These are phyloP conservation scores for Schizothecium vesticola DNA, from an alignment of 495 filamentous ascomycete genomes.

Conservation along the genomic window DNA sequence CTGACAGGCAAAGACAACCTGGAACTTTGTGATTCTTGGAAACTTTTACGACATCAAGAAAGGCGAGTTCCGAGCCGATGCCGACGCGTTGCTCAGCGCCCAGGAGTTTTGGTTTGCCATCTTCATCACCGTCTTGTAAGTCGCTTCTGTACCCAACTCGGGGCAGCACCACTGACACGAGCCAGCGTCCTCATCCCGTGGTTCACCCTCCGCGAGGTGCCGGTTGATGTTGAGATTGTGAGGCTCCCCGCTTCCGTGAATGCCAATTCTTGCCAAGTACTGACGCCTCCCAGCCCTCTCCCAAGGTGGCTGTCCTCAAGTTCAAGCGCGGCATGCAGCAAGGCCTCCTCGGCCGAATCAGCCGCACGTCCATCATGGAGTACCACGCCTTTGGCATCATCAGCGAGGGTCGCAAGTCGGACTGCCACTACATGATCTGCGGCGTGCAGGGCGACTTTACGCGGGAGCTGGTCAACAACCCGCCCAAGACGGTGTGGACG, in stretches of 20 bases:
- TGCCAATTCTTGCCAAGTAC: not conserved
- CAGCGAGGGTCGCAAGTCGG: constrained; percentile 36
- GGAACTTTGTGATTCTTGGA: constrained; percentile 38
- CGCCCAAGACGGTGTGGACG: constrained; percentile 41
- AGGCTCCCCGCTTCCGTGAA: constrained; percentile 5
- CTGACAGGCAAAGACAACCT: constrained; percentile 28
- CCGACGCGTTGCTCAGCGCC: constrained; percentile 34
- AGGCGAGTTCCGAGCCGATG: constrained; percentile 31
- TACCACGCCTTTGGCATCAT: constrained; percentile 45
- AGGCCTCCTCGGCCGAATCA: constrained; percentile 41
- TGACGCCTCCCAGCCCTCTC: constrained; percentile 31
- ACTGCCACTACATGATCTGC: constrained; percentile 42
- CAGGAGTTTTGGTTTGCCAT: constrained; percentile 44
- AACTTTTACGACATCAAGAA: constrained; percentile 36
- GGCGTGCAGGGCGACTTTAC: constrained; percentile 45
- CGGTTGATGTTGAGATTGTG: constrained; percentile 41
- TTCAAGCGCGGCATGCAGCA: constrained; percentile 45
- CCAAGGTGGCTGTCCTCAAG: constrained; percentile 37
- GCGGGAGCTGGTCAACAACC: constrained; percentile 33
- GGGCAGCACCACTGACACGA: constrained; percentile 17
- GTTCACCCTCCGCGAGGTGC: constrained; percentile 40
- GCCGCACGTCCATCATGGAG: constrained; percentile 44
- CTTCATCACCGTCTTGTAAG: constrained; percentile 43
- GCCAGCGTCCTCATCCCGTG: constrained; percentile 39
- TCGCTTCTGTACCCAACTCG: not conserved